Percentiles rank a stretch among this genome's conserved stretches.
These are phyloP conservation scores for Babjeviella inositovora DNA, from an alignment of 805 yeast genomes.

Conservation along the genomic window DNA sequence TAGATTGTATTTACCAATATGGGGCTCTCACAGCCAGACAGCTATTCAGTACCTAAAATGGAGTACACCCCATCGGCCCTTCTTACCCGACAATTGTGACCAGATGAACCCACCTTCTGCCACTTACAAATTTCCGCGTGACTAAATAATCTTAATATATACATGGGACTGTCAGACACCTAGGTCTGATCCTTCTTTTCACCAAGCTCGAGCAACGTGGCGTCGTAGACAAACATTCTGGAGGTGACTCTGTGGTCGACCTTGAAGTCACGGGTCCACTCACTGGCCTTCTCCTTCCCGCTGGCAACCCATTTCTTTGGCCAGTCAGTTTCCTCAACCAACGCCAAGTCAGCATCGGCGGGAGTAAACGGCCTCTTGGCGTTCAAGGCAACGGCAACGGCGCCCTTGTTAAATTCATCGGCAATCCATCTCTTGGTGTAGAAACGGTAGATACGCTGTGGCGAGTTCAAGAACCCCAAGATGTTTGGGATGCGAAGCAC, in stretches of 20 bases:
- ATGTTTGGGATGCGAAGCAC: slow-evolving; percentile 66
- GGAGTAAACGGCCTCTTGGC: slow-evolving; percentile 36
- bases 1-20: no score
- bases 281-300: slow-evolving; percentile 63
- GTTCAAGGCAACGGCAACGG: slow-evolving; percentile 37
- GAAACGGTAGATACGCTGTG: slow-evolving; percentile 61
- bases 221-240: slow-evolving; percentile 29
- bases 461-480: slow-evolving; percentile 65
- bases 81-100: no score
- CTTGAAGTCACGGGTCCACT: slow-evolving; percentile 70
- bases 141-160: no score
- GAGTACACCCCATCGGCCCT: no score
- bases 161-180: no score
- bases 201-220: slow-evolving; percentile 1
- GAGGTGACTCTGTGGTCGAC: slow-evolving; percentile 53
- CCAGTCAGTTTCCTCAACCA: slow-evolving; percentile 74
- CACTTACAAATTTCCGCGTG: no score
- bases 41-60: no score
- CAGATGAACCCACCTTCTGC: no score
- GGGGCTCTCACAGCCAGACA: no score
- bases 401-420: slow-evolving; percentile 38
- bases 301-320: slow-evolving; percentile 68
- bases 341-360: slow-evolving; percentile 21
- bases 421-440: slow-evolving; percentile 63
- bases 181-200: no score